Base-by-base conservation (phyloP, 2,329 filamentous ascomycete species). In the Penicillium sumatraense region DNA sequence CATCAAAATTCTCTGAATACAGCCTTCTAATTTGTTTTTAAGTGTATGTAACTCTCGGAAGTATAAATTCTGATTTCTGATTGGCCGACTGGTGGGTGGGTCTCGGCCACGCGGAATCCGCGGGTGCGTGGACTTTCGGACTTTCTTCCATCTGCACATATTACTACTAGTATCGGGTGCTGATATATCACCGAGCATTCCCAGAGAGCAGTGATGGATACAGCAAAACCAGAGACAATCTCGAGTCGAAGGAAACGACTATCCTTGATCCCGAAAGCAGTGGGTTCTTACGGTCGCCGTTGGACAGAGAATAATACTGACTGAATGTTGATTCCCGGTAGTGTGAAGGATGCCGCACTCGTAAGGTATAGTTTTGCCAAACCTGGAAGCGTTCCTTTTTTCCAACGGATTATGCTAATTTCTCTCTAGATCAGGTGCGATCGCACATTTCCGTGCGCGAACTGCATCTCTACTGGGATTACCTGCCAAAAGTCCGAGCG, bases 271-370 rank as follows among this genome's bases (percentile, higher is more conserved):
- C 61, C 49, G n/a, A 53, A 53, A 61, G 62, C 57, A 48, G 66
- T 56, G 62, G 24, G 59, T 31, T 7, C 24, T 41, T 5, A 16
- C 23, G 10, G 8, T 20, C 14, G 16, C 18, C 16, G 42, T 26
- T 16, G 47, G 18, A 8, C 21, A 8, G 6, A 31, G 4, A 1
- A 13, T n/a, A n/a, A 21, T 8, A 26, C 24, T 41, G 47, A 42
- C 21, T 20, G 9, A 10, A 26, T 11, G n/a, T 6, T 35, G 13
- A 9, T 47, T 44, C n/a, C 18, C 14, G 23, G 10, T 33, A 65
- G 63, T 65, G 63, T 29, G 63, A 65, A 50, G 63, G 52, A 44
- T 62, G 61, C 21, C 57, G 53, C 38, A 52, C 58, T 24, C 63
- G 63, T 38, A 65, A 65, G 54, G 59, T 64, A 53, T 13, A 9